Conservation (phyloP, 1,139 yeast species). For the Candida tropicalis region DNA sequence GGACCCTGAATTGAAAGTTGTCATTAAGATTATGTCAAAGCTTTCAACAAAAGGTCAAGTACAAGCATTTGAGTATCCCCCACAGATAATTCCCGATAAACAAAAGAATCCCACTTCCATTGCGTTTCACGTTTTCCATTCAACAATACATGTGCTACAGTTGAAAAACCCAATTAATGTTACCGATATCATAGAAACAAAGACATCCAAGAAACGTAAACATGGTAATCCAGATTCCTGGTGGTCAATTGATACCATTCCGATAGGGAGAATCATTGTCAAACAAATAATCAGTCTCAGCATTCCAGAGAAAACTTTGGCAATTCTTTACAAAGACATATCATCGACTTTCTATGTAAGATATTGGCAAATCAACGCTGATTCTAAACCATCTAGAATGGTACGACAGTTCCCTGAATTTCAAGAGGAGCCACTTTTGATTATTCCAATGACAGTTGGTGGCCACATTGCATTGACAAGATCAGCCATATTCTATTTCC, state of each 20-base stretch:
- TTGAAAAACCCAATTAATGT: conserved; percentile 7
- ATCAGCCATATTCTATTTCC: conserved; percentile 35
- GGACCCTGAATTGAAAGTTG: conserved; percentile 8
- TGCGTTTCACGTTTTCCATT: conserved; percentile 33
- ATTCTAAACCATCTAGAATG: conserved; percentile 16
- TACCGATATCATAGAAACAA: background rate
- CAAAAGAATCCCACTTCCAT: conserved; percentile 20
- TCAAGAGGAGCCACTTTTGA: conserved; percentile 33
- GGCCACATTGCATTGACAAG: conserved; percentile 37
- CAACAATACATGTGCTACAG: conserved; percentile 28
- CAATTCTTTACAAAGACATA: conserved; percentile 40
- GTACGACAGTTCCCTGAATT: conserved; percentile 38
- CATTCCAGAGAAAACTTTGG: conserved; percentile 19
- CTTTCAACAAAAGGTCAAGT: conserved; percentile 33
- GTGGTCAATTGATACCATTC: conserved; percentile 19
- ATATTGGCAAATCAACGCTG: conserved; percentile 23
- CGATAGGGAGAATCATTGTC: conserved; percentile 35
- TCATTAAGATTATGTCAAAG: conserved; percentile 12
- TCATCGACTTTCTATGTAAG: conserved; percentile 36
- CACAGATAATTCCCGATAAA: conserved; percentile 24
- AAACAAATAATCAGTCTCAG: conserved; percentile 24
- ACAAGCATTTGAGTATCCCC: conserved; percentile 19
- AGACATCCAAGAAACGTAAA: conserved; percentile 12
- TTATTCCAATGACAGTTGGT: conserved; percentile 27
- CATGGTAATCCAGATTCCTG: conserved; percentile 10